Base-by-base conservation (phyloP, 1,284 basidiomycete genomes). In the Volvariella volvacea region DNA sequence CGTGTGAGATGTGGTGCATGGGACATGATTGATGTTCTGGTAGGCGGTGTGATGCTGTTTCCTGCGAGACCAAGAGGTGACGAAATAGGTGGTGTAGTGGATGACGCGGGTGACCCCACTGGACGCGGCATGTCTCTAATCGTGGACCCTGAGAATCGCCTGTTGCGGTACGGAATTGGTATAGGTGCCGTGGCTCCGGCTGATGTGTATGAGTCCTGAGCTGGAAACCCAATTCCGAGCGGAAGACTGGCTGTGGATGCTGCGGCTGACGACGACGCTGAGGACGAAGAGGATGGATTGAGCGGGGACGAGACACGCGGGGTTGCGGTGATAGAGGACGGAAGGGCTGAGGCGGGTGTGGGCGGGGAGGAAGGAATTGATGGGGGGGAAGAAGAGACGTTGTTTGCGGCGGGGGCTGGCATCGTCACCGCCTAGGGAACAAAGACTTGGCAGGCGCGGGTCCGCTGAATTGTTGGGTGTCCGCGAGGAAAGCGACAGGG, bases 1-100 rank as follows among this genome's bases (percentile, higher is more conserved):
- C 19, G 30, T 21, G 43, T 16, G 21, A 32, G 31, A 37, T 28
- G 39, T 41, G 37, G 33, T 21, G 50, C 38, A 10, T 47, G 48
- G 31, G 44, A 22, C 25, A 28, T 28, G 12, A 43, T 25, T 8
- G 45, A 37, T 12, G 46, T 28, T 25, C 39, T 37, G 7, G 46
- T 37, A 9, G 47, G 47, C 9, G 47, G 47, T 34, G 45, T 21
- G 32, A 47, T 19, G 9, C 43, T 42, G 40, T 52, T 49, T n/a
- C n/a, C n/a, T n/a, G n/a, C n/a, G n/a, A n/a, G n/a, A n/a, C 6
- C 6, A 38, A 50, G 47, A 15, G 46, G 52, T 10, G 52, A 51
- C 2, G 48, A 43, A n/a, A 42, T 37, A 28, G 36, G 39, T 42
- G 48, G 48, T 20, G 44, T 46, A 21, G 43, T 22, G 20, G 48